Evolutionary conservation across 108 stramenopile species (phyloP).

Genomic region (Nannochloropsis granulata): DNA sequence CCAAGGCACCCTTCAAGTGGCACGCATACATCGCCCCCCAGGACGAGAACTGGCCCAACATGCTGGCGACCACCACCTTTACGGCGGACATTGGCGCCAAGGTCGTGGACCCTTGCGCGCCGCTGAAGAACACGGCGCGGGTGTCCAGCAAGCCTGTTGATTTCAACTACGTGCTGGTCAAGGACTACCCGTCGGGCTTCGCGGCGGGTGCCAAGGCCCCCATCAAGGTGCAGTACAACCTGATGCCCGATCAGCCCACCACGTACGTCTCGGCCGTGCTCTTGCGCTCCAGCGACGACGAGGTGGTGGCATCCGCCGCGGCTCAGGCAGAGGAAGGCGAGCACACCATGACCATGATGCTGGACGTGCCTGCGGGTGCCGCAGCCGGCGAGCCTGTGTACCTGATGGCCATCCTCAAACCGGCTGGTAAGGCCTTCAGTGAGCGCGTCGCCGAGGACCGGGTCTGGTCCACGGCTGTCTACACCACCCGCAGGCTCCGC

Average conservation of each 20-base stretch:
- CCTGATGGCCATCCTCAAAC: not conserved
- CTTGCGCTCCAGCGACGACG: not conserved
- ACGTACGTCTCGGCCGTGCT: not conserved
- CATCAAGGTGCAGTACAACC: not conserved
- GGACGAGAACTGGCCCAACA: not conserved
- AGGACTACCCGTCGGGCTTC: not conserved
- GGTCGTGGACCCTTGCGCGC: not conserved
- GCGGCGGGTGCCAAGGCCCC: not conserved
- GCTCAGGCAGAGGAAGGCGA: not conserved
- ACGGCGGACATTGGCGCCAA: not conserved
- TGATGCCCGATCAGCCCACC: not conserved
- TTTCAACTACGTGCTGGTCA: not conserved
- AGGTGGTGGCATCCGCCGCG: not conserved
- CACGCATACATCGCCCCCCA: not conserved
- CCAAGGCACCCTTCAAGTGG: not conserved
- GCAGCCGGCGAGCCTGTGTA: not conserved
- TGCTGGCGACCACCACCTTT: not conserved
- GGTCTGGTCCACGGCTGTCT: not conserved
- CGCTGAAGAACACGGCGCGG: not conserved
- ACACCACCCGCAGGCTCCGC: not conserved
- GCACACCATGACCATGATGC: not conserved
- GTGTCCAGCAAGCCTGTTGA: not conserved
- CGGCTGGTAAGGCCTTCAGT: not conserved
- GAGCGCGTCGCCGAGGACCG: not conserved
- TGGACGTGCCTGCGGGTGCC: not conserved